phyloP scores from a whole-genome alignment of 352 stramenopile species.

The Phytophthora litchii region DNA sequence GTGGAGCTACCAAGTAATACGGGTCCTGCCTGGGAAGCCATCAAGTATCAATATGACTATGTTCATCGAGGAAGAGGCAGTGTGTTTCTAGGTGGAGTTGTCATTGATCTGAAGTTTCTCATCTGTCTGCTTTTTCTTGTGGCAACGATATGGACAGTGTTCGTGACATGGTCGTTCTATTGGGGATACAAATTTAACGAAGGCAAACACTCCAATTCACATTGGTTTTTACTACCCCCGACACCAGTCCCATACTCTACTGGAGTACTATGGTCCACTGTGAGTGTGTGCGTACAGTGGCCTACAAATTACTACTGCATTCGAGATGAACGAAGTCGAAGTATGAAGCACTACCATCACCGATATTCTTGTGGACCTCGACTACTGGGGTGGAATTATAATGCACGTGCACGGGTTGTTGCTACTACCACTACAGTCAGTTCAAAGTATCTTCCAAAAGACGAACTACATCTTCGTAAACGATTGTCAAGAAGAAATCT shows the following conservation, averaged over 20 bases:
- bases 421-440: background rate
- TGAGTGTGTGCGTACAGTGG: constrained; percentile 41
- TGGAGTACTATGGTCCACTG: constrained; percentile 24
- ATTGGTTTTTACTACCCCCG: constrained; percentile 14
- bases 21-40: background rate
- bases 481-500: background rate
- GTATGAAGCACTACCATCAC: background rate
- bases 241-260: constrained; percentile 36
- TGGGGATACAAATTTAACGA: background rate
- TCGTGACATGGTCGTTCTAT: background rate
- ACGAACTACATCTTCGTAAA: background rate
- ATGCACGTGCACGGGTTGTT: constrained; percentile 3
- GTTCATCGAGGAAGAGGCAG: constrained; percentile 13
- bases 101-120: constrained; percentile 41
- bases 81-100: constrained; percentile 19
- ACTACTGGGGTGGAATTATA: background rate
- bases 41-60: constrained; percentile 25
- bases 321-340: constrained; percentile 1
- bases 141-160: background rate
- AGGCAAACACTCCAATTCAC: background rate
- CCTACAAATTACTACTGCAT: constrained; percentile 34
- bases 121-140: constrained; percentile 21
- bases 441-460: constrained; percentile 5
- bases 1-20: constrained; percentile 18
- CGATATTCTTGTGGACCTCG: constrained; percentile 1